Percentiles rank a stretch among this genome's conserved stretches.
These are phyloP conservation scores for Debaryomyces hansenii DNA, from an alignment of 805 yeast species.

Conservation along the genomic window DNA sequence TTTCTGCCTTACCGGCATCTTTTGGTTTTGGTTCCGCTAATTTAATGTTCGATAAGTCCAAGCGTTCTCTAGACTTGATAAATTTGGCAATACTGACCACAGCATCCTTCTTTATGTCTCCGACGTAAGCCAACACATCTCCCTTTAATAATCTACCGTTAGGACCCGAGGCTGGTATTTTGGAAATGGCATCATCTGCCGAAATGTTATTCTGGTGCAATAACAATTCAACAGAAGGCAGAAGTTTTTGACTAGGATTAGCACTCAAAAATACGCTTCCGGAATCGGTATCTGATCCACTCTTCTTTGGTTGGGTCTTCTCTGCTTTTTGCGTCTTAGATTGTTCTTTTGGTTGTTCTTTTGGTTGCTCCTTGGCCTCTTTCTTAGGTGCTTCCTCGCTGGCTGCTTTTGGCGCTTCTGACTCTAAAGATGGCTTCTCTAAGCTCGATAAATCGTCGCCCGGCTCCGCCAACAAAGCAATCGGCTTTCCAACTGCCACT, in stretches of 20 bases:
- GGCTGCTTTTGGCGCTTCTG: slow-evolving; percentile 16
- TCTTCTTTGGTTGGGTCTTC: neutral
- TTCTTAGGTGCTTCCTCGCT: slow-evolving; percentile 17
- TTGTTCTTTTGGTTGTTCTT: slow-evolving; percentile 11
- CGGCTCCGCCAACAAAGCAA: slow-evolving; percentile 85
- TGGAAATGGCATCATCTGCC: slow-evolving; percentile 63
- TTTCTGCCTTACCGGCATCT: slow-evolving; percentile 8
- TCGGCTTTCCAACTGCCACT: slow-evolving; percentile 82
- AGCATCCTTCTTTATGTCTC: slow-evolving; percentile 61
- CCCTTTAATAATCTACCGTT: slow-evolving; percentile 87
- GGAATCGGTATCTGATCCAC: neutral
- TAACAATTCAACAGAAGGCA: slow-evolving; percentile 77
- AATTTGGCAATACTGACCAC: slow-evolving; percentile 54
- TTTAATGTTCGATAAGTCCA: slow-evolving; percentile 73
- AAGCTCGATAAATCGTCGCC: slow-evolving; percentile 76
- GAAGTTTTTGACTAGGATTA: slow-evolving; percentile 62
- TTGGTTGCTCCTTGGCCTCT: slow-evolving; percentile 14
- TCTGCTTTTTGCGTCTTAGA: slow-evolving; percentile 11
- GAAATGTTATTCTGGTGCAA: slow-evolving; percentile 64
- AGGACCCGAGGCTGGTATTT: slow-evolving; percentile 85
- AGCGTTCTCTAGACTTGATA: slow-evolving; percentile 54
- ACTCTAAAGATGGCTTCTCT: slow-evolving; percentile 53
- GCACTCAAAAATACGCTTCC: slow-evolving; percentile 42
- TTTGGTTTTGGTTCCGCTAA: slow-evolving; percentile 31
- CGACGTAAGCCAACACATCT: slow-evolving; percentile 83